Base-by-base conservation (phyloP, 768 basidiomycete species). In the Leccinum incarnatum region DNA sequence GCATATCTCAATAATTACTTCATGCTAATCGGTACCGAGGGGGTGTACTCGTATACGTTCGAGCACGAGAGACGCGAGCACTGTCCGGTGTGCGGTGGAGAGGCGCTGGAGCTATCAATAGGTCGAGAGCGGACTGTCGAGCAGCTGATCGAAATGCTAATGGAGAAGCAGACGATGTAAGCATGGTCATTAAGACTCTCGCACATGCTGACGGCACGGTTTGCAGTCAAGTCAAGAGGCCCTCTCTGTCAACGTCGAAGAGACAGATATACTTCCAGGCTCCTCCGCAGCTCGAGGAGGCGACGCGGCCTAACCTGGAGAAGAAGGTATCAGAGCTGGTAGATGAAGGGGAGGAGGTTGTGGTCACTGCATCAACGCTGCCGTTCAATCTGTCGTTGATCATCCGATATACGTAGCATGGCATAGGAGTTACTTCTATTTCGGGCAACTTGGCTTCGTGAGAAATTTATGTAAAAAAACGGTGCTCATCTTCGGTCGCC, bases 1-100 rank as follows among this genome's bases (percentile, higher is more conserved):
- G 93, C 95, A 5, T 96, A 87, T 70, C 80, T 99, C 55, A 91
- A 96, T 75, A 98, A 98, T 72, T 99, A 98, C 72, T 97, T 98
- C 75, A 94, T 98, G 95, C 83, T 98, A 57, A 94, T 95, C 60
- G 97, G 97, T 34, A 98, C 94, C 9, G 95, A 98, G 54, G 90
- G 93, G 23, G 84, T 98, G 10, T 99, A 99, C 75, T 95, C 96
- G 2, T 95, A 91, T 76, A 98, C 97, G 0, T 99, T 98, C 69
- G 87, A 97, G 76, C 91, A 96, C 69, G 93, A 98, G 77, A 87
- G 86, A 68, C 88, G 94, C 37, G 81, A 83, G 1, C 93, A 98
- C 68, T 99, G 97, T 72, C 97, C 97, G 3, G 97, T 98, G 7
- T 99, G 97, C 66, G 97, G 97, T 5, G 95, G 95, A 34, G 91